These are phyloP conservation scores for Amanita brunnescens DNA, from an alignment of 768 basidiomycete genomes.

Conservation along the genomic window DNA sequence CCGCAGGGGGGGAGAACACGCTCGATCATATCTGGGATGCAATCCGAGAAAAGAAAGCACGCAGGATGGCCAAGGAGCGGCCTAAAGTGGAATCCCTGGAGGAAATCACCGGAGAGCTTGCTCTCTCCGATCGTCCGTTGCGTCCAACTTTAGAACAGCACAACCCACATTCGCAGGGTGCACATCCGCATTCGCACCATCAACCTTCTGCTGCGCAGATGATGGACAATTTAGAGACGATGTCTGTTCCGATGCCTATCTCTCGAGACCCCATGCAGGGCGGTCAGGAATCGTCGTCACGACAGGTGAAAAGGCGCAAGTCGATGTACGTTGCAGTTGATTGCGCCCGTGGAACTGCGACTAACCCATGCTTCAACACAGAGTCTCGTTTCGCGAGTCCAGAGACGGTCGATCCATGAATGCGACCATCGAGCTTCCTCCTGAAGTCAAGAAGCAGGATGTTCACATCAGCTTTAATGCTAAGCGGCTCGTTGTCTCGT, in stretches of 20 bases:
- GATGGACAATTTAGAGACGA: slow-evolving; percentile 2
- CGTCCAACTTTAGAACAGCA: slow-evolving; percentile 26
- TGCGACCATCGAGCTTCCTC: slow-evolving; percentile 59
- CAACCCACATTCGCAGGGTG: slow-evolving; percentile 2
- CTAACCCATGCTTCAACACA: slow-evolving; percentile 18
- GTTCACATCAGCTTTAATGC: slow-evolving; percentile 69
- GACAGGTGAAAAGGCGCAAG: slow-evolving; percentile 47
- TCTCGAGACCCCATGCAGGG: neutral
- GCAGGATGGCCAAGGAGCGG: slow-evolving; percentile 56
- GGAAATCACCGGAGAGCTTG: slow-evolving; percentile 28
- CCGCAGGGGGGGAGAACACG: slow-evolving; percentile 21
- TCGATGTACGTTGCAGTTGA: slow-evolving; percentile 43
- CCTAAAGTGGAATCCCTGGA: slow-evolving; percentile 67
- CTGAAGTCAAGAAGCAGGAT: slow-evolving; percentile 63
- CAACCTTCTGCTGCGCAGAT: slow-evolving; percentile 2
- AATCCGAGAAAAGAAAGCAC: slow-evolving; percentile 56
- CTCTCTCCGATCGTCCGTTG: slow-evolving; percentile 23
- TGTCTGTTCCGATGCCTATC: slow-evolving; percentile 7
- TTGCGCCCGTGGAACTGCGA: slow-evolving; percentile 10
- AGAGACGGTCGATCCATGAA: slow-evolving; percentile 61
- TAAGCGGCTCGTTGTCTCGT: slow-evolving; percentile 54
- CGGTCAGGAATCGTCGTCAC: slow-evolving; percentile 24
- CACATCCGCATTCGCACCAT: neutral
- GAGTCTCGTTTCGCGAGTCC: slow-evolving; percentile 65
- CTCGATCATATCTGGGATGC: slow-evolving; percentile 60